These are phyloP conservation scores for Fusarium anguioides DNA, from an alignment of 2,329 filamentous ascomycete genomes.

Conservation along the genomic window DNA sequence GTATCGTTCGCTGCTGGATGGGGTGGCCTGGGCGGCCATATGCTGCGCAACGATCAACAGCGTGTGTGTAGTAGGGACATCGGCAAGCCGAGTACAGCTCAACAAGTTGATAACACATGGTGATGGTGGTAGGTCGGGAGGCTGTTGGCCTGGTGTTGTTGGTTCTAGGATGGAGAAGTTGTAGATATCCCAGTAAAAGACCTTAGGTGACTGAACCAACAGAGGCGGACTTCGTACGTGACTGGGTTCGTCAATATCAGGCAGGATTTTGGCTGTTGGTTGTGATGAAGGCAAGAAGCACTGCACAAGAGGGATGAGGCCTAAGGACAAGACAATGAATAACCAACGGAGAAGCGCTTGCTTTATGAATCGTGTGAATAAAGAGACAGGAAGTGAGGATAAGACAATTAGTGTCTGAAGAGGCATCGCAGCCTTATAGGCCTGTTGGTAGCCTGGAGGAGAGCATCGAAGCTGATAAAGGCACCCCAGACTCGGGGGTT, in stretches of 20 bases:
- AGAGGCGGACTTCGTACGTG: conserved; percentile 10
- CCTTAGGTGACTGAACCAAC: conserved; percentile 10
- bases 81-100: conserved; percentile 88
- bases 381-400: conserved; percentile 40
- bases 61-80: conserved; percentile 89
- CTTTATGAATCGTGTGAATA: conserved; percentile 31
- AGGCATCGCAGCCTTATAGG: conserved; percentile 68
- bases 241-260: conserved; percentile 4
- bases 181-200: conserved; percentile 5
- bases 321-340: conserved; percentile 3
- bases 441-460: conserved; percentile 49
- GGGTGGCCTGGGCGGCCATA: conserved; percentile 79
- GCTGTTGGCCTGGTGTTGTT: conserved; percentile 31
- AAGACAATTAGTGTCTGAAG: conserved; percentile 48
- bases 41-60: conserved; percentile 81
- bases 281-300: background rate
- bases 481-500: conserved; percentile 29
- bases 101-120: conserved; percentile 88
- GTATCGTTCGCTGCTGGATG: conserved; percentile 78
- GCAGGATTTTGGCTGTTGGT: conserved; percentile 3
- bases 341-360: conserved; percentile 20
- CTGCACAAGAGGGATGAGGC: conserved; percentile 23
- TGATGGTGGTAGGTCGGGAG: conserved; percentile 42
- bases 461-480: conserved; percentile 28
- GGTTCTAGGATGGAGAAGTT: conserved; percentile 17